Evolutionary conservation across 23 red algal genomes (phyloP).

Genomic region (Gracilariopsis chorda): DNA sequence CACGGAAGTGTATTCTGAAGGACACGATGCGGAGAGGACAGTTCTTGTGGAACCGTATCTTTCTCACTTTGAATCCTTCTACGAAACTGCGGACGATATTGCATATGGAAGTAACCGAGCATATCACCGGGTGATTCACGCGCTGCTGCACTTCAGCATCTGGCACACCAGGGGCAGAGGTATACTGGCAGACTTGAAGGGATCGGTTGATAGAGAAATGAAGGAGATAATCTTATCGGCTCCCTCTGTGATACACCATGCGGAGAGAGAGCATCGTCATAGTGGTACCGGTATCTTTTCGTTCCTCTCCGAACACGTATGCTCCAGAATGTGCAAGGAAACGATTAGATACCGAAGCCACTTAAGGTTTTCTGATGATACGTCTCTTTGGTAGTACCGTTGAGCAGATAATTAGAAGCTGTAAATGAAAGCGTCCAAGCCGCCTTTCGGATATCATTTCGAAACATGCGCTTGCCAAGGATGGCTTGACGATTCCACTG

Average conservation of each 20-base stretch:
- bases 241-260: neutral
- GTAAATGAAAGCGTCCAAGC: neutral
- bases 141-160: conserved; percentile 12
- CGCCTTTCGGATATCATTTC: neutral
- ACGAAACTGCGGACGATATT: neutral
- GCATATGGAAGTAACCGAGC: no score
- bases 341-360: neutral
- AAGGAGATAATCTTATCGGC: neutral
- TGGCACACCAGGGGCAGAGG: neutral
- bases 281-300: neutral
- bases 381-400: neutral
- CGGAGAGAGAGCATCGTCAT: neutral
- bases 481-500: neutral
- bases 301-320: neutral
- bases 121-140: neutral
- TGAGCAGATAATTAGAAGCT: neutral
- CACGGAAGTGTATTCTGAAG: neutral
- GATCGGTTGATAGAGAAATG: neutral
- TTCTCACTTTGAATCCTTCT: neutral
- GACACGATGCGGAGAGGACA: neutral
- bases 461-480: neutral
- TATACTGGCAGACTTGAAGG: neutral
- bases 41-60: neutral
- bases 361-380: neutral
- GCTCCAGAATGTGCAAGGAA: conserved; percentile 6